A percentile compares a stretch with the other conserved stretches of the same genome.
phyloP scores from a whole-genome alignment of 2,329 filamentous ascomycete genomes.

The Fusarium chuoi region DNA sequence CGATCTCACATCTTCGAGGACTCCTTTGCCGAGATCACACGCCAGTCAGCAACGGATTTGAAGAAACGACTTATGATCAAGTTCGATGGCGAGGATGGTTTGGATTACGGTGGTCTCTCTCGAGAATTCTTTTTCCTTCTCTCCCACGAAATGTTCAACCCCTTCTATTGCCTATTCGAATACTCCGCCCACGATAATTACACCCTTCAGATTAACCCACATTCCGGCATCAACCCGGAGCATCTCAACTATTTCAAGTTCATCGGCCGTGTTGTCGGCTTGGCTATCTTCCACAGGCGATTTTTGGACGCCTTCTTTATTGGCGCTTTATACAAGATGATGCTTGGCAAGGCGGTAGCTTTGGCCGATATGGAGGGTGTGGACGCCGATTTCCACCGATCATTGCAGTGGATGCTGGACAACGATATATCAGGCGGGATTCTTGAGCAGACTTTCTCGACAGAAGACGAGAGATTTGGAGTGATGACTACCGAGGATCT shows the following conservation, averaged over 20 bases:
- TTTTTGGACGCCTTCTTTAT: slow-evolving; percentile 99
- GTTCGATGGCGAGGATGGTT: slow-evolving; percentile 96
- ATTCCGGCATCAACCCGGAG: slow-evolving; percentile 98
- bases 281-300: slow-evolving; percentile 97
- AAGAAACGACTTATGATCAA: slow-evolving; percentile 99
- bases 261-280: slow-evolving; percentile 94
- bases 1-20: slow-evolving; percentile 98
- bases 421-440: slow-evolving; percentile 95
- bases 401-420: slow-evolving; percentile 96
- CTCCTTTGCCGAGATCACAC: slow-evolving; percentile 97
- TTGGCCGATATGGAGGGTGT: slow-evolving; percentile 99
- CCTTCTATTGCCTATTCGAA: slow-evolving; percentile 99
- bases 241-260: slow-evolving; percentile 99
- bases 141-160: slow-evolving; percentile 99
- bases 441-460: slow-evolving; percentile 94
- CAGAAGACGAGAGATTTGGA: slow-evolving; percentile 96
- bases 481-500: slow-evolving; percentile 94
- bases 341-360: slow-evolving; percentile 89
- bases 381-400: slow-evolving; percentile 96
- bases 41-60: slow-evolving; percentile 91
- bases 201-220: slow-evolving; percentile 98
- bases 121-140: slow-evolving; percentile 99
- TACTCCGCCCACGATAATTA: slow-evolving; percentile 99
- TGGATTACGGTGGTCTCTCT: slow-evolving; percentile 97
- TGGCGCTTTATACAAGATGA: slow-evolving; percentile 99